These are phyloP conservation scores for Citrullus colocynthis DNA, from an alignment of 306 rosid species.

Conservation along the genomic window DNA sequence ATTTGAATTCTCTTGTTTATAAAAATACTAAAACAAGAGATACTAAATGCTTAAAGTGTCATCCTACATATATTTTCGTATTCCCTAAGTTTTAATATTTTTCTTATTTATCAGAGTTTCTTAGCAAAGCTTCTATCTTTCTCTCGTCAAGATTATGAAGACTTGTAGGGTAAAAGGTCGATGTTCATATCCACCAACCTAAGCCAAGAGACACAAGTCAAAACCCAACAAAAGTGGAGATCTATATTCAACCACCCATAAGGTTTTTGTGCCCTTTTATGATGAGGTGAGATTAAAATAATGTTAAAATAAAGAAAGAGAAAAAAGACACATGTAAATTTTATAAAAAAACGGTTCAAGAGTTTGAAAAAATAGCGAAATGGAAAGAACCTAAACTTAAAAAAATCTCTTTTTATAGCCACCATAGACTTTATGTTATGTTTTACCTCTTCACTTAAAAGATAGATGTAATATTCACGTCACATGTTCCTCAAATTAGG, in stretches of 20 bases:
- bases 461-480: not conserved
- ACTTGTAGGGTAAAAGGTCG: constrained; percentile 14
- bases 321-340: not conserved
- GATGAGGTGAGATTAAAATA: not conserved
- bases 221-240: constrained; percentile 21
- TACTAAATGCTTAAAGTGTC: not conserved
- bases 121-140: not conserved
- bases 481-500: not conserved
- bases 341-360: not conserved
- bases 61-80: not conserved
- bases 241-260: not conserved
- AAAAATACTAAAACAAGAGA: not conserved
- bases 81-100: not conserved
- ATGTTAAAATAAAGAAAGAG: not conserved
- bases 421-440: not conserved
- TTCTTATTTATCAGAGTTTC: not conserved
- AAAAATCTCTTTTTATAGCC: not conserved
- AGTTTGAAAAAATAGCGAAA: not conserved
- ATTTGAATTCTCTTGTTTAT: not conserved
- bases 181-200: constrained; percentile 17
- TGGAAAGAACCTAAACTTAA: not conserved
- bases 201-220: constrained; percentile 35
- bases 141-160: not conserved
- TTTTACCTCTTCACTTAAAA: not conserved
- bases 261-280: not conserved